Base-by-base conservation (phyloP, 495 filamentous ascomycete species). In the Penicillium angulare region DNA sequence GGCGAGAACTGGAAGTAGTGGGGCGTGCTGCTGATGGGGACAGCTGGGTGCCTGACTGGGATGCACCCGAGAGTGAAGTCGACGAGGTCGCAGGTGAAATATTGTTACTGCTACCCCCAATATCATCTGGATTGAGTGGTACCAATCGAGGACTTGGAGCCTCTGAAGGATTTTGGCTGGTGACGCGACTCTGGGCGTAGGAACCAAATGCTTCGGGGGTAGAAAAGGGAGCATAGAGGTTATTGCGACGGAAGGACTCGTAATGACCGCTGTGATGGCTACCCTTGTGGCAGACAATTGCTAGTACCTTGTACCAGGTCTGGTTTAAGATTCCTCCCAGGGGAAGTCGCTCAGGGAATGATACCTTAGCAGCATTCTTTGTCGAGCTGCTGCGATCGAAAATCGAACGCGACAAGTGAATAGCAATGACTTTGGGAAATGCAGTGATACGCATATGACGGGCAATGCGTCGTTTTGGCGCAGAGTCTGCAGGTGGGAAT, bases 181-280 rank as follows among this genome's bases (percentile, higher is more conserved):
- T 58, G 10, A 64, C 69, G 16, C 73, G 78, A 57, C 87, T 88
- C 20, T 84, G 82, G 3, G 82, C 86, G 7, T 84, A 85, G 6
- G 79, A 73, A 38, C 86, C 84, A 67, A 92, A 89, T 0, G 81
- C 79, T 62, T 86, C 82, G 0, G 89, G 88, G 0, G 90, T 97
- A 0, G 90, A 89, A 57, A 82, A 97, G 0, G 91, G 90, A 1
- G 82, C 74, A 43, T 78, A 84, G 31, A 86, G 63, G 49, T 85
- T 83, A 66, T 97, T 95, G n/a, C 93, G 81, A 23, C 93, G 81
- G 69, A 97, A 97, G 1, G 91, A 89, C 65, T 99, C 93, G 68
- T 99, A 99, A 65, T 99, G 93, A 1, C 93, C 93, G 50, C 89
- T 95, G 57, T 96, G 85, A 69, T 99, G 93, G 51, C 87, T 95